Base-by-base conservation (phyloP, 2,329 filamentous ascomycete species). In the Cryphonectria carpinicola region DNA sequence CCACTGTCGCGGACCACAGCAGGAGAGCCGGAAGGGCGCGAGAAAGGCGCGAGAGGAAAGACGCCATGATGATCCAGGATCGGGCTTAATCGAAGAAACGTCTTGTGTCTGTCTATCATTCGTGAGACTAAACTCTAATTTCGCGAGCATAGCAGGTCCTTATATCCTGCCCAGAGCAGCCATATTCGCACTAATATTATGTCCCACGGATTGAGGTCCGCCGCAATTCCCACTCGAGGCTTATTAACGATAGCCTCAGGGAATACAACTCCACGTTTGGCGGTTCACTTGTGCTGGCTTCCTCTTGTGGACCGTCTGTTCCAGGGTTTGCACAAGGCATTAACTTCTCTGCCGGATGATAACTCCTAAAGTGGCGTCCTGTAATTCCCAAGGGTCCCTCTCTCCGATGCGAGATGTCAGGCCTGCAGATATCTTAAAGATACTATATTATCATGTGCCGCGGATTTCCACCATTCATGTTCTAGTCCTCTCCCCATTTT, bases 1-100 rank as follows among this genome's bases (percentile, higher is more conserved):
- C 61, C n/a, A 41, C 35, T 17, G 35, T 3, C 22, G 61, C 35
- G 39, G 39, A 63, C 81, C 19, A 61, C 25, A 35, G 54, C 71
- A 49, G 58, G 49, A n/a, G 52, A 56, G 67, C 62, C 19, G 64
- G 14, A 14, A 69, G n/a, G 22, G 62, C 52, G 13, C 61, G 19
- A 46, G 25, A 63, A 22, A 25, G 22, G 39, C 61, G n/a, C 22
- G 39, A 28, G 61, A 63, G 35, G 35, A 46, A 17, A 25, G 61
- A 41, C 13, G 14, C 25, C 61, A 63, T 63, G 37, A 25, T 43
- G 22, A 25, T 14, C 6, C 61, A 25, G 11, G 22, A 17, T n/a
- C 8, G 10, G 11, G n/a, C 37, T 28, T 4, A 63, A 11, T 25
- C 39, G 17, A 39, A 25, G 14, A 43, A 41, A 11, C 37, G 37